Evolutionary conservation across 345 rosid genomes (phyloP).

Genomic region (Syzygium grande): DNA sequence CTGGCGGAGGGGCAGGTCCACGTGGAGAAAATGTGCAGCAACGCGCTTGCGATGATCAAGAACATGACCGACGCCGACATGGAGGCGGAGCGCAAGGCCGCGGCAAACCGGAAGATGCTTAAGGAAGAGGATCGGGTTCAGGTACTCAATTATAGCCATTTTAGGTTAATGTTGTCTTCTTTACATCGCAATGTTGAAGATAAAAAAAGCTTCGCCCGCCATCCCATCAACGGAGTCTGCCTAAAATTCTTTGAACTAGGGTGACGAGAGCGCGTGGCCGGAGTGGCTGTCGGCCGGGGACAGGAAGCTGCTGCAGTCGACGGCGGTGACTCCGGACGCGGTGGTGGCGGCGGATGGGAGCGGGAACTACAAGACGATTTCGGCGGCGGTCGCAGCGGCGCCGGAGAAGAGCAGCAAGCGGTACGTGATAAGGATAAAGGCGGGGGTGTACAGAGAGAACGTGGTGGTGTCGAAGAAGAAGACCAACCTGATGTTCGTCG

Average conservation of each 20-base stretch:
- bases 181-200: background rate
- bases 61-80: constrained; percentile 28
- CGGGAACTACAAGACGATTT: constrained; percentile 52
- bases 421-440: constrained; percentile 58
- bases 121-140: background rate
- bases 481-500: constrained; percentile 69
- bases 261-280: constrained; percentile 41
- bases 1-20: constrained; percentile 28
- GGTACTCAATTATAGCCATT: background rate
- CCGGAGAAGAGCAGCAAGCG: constrained; percentile 55
- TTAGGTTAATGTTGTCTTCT: background rate
- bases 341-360: constrained; percentile 86
- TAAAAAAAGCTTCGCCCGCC: background rate
- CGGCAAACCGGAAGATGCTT: constrained; percentile 1
- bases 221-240: background rate
- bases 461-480: constrained; percentile 64
- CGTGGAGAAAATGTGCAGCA: constrained; percentile 19
- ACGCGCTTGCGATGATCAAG: constrained; percentile 22
- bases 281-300: constrained; percentile 63
- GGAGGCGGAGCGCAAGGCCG: background rate
- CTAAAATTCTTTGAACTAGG: background rate
- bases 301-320: constrained; percentile 54
- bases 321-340: constrained; percentile 46
- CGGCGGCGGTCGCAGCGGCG: constrained; percentile 66
- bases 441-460: constrained; percentile 74